Conservation (phyloP, 768 basidiomycete species). For the Hortiboletus campestris region DNA sequence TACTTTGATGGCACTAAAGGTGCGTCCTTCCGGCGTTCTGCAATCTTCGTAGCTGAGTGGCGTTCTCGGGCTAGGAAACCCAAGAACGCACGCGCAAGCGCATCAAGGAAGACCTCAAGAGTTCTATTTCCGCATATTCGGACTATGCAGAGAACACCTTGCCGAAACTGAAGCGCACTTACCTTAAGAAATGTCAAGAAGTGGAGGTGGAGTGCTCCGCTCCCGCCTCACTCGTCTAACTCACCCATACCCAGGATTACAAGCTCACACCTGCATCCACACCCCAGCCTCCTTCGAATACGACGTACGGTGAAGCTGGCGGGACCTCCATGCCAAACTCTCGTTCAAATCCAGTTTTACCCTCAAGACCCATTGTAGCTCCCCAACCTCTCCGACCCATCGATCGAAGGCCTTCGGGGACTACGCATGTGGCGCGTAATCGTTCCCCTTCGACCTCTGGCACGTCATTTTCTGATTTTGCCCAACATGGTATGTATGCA, state of each 20-base stretch:
- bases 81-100: constrained; percentile 91
- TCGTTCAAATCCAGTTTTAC: constrained; percentile 45
- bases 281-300: constrained; percentile 28
- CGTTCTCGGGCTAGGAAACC: constrained; percentile 55
- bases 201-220: constrained; percentile 59
- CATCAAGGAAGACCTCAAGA: constrained; percentile 88
- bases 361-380: constrained; percentile 54
- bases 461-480: constrained; percentile 82
- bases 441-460: constrained; percentile 82
- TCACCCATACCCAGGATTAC: constrained; percentile 53
- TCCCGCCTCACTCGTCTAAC: constrained; percentile 3
- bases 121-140: constrained; percentile 68
- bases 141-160: constrained; percentile 80
- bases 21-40: constrained; percentile 21
- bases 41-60: background rate
- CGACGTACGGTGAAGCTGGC: constrained; percentile 34
- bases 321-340: constrained; percentile 34
- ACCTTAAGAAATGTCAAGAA: constrained; percentile 83
- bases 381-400: constrained; percentile 76
- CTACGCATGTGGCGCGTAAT: constrained; percentile 51
- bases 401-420: constrained; percentile 69
- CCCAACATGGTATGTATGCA: constrained; percentile 65
- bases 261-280: constrained; percentile 43
- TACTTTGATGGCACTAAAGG: constrained; percentile 67
- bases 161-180: constrained; percentile 76